A percentile compares a stretch with the other conserved stretches of the same genome.
phyloP scores from a whole-genome alignment of 192 early-diverging fungal species.

The Tieghemiomyces parasiticus region DNA sequence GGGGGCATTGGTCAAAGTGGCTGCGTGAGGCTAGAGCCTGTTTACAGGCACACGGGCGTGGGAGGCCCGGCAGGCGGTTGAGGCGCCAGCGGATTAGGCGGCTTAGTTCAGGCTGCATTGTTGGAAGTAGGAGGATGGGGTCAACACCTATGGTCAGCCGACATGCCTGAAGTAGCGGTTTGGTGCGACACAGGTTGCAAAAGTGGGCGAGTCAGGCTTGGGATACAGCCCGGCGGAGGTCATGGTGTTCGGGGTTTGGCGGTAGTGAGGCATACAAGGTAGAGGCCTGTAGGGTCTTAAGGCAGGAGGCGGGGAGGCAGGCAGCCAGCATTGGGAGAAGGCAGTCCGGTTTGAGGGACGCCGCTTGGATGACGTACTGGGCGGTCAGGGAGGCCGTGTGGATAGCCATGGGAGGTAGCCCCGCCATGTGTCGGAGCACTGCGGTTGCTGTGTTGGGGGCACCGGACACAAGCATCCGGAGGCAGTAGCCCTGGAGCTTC shows the following conservation, averaged over 20 bases:
- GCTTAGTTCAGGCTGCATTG: neutral
- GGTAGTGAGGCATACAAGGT: no score
- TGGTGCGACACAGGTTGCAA: neutral
- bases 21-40: neutral
- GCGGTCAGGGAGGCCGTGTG: neutral
- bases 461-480: conserved; percentile 2
- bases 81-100: neutral
- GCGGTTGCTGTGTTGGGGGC: neutral
- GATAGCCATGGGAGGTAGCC: neutral
- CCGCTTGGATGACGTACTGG: neutral
- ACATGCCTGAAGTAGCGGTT: neutral
- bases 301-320: no score
- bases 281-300: no score
- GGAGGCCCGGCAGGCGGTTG: neutral
- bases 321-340: no score
- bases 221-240: no score
- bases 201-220: neutral
- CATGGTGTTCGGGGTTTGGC: no score
- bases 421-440: neutral
- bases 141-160: neutral
- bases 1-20: neutral
- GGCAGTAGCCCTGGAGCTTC: neutral
- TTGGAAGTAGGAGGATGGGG: neutral
- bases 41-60: neutral
- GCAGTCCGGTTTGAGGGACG: no score